Percentiles rank a stretch among this genome's conserved stretches.
Evolutionary conservation across 2,329 filamentous ascomycete species (phyloP).

Genomic region (Sclerotinia trifoliorum): DNA sequence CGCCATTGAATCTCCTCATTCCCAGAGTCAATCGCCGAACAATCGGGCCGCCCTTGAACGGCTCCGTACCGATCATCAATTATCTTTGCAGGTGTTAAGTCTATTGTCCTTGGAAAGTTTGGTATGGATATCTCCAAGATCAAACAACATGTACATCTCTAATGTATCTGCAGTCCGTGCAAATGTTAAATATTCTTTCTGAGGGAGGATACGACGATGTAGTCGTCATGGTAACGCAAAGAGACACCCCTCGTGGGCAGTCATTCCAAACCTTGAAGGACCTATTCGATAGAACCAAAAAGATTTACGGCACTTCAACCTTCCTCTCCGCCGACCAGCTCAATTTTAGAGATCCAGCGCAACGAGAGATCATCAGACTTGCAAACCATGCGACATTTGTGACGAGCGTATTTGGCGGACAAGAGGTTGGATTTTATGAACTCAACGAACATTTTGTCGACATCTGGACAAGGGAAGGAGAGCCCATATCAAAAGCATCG

Average conservation of each 20-base stretch:
- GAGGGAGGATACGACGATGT: constrained; percentile 57
- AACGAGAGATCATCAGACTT: constrained; percentile 60
- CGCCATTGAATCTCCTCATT: background rate
- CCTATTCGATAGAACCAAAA: constrained; percentile 62
- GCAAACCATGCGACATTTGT: constrained; percentile 66
- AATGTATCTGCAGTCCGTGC: constrained; percentile 48
- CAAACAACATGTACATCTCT: background rate
- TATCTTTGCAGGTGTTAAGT: constrained; percentile 54
- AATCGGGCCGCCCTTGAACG: background rate
- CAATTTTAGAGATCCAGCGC: constrained; percentile 49
- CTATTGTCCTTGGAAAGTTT: constrained; percentile 61
- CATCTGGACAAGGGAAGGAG: constrained; percentile 60
- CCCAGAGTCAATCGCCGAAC: background rate
- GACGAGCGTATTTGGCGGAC: constrained; percentile 60
- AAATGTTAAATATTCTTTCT: constrained; percentile 57
- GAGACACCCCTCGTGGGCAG: constrained; percentile 55
- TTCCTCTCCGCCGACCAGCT: constrained; percentile 56
- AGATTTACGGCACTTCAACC: constrained; percentile 52
- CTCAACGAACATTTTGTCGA: constrained; percentile 63
- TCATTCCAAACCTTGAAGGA: constrained; percentile 61
- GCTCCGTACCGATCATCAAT: constrained; percentile 33
- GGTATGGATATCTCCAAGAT: constrained; percentile 42
- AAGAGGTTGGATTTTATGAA: constrained; percentile 63
- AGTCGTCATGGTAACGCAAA: constrained; percentile 55
- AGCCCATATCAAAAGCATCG: constrained; percentile 57